Evolutionary conservation across 768 basidiomycete species (phyloP).

Genomic region (Phanerochaete carnosa): DNA sequence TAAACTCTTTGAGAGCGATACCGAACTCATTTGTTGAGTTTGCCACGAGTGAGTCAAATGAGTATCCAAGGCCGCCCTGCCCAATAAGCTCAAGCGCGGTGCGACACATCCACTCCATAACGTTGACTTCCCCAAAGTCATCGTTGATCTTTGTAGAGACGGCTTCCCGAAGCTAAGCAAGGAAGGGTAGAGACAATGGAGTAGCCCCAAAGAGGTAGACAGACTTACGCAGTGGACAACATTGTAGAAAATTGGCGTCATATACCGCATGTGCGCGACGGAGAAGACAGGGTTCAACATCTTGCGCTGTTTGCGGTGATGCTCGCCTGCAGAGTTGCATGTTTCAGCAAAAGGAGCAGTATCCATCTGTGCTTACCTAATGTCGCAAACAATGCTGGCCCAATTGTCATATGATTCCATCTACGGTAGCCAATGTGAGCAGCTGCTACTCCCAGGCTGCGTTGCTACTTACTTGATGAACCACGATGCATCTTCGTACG

Average conservation of each 20-base stretch:
- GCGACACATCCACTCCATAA: slow-evolving; percentile 15
- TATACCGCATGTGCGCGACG: slow-evolving; percentile 20
- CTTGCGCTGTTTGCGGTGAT: slow-evolving; percentile 27
- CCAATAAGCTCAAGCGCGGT: slow-evolving; percentile 15
- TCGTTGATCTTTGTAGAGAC: neutral
- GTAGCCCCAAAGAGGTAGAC: neutral
- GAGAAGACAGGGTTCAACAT: slow-evolving; percentile 30
- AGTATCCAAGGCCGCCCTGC: slow-evolving; percentile 12
- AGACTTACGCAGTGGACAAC: slow-evolving; percentile 15
- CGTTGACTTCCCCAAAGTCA: slow-evolving; percentile 8
- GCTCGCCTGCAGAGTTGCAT: slow-evolving; percentile 16
- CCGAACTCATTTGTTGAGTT: neutral
- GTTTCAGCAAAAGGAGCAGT: neutral
- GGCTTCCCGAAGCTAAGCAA: neutral
- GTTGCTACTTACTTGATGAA: slow-evolving; percentile 14
- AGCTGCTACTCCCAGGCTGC: neutral
- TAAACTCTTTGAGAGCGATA: neutral
- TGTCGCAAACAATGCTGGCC: slow-evolving; percentile 11
- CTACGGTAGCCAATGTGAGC: neutral
- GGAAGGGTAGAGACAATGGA: too few relatives aligned
- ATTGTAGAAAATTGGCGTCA: slow-evolving; percentile 23
- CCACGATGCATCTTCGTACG: slow-evolving; percentile 12
- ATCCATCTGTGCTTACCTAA: neutral
- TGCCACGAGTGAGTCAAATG: slow-evolving; percentile 6
- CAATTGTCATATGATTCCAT: neutral